These are phyloP conservation scores for Xylariaceae sp. DNA, from an alignment of 2,329 filamentous ascomycete genomes.

Conservation along the genomic window DNA sequence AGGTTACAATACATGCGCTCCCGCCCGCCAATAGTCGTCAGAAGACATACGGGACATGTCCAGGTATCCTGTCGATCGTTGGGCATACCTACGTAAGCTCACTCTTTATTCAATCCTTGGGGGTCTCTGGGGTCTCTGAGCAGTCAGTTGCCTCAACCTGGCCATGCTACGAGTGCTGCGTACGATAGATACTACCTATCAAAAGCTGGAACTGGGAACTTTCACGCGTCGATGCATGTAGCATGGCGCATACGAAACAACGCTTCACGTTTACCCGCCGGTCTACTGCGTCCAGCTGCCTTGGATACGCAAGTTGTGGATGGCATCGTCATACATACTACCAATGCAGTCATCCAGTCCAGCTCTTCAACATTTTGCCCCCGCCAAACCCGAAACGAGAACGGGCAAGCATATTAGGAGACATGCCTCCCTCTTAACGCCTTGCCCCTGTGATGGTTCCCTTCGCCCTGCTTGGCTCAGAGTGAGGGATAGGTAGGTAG, in stretches of 20 bases:
- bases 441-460: neutral
- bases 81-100: neutral
- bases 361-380: neutral
- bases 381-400: neutral
- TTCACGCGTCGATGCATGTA: neutral
- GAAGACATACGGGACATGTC: neutral
- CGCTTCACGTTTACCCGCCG: neutral
- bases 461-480: neutral
- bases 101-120: neutral
- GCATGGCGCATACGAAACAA: neutral
- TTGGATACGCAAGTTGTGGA: neutral
- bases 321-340: neutral
- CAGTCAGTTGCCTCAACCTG: no score
- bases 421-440: neutral
- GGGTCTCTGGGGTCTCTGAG: no score
- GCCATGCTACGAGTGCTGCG: no score
- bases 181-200: no score
- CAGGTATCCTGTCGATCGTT: neutral
- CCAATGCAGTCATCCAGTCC: neutral
- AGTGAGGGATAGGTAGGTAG: neutral
- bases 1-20: neutral
- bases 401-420: neutral
- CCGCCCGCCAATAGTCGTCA: neutral
- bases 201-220: neutral
- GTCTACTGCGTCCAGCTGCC: neutral